Evolutionary conservation across 345 rosid species (phyloP).

Genomic region (Salix udensis): DNA sequence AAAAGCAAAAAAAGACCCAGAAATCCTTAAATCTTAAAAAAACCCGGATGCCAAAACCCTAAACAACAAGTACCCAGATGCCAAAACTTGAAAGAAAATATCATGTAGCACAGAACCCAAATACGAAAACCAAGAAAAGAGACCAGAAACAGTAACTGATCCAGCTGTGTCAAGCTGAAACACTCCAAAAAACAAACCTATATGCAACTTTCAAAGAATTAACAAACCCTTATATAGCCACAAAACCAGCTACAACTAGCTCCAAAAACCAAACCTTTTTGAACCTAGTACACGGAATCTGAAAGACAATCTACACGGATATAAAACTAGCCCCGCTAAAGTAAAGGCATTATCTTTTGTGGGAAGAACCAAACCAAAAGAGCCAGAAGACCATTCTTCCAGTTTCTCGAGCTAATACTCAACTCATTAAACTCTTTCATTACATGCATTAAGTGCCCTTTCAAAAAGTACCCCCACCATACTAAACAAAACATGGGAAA

Average conservation of each 20-base stretch:
- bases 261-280: neutral
- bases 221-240: conserved; percentile 14
- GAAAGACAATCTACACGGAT: conserved; percentile 3
- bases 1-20: neutral
- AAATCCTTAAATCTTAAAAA: neutral
- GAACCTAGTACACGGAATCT: neutral
- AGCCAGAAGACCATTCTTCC: neutral
- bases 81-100: conserved; percentile 9
- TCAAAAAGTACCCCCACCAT: neutral
- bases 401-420: neutral
- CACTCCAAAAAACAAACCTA: neutral
- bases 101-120: neutral
- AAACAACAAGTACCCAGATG: conserved; percentile 16
- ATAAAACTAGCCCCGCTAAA: conserved; percentile 14
- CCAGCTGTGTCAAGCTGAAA: conserved; percentile 27
- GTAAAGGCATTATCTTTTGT: neutral
- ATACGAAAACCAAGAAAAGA: conserved; percentile 19
- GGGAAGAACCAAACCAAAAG: conserved; percentile 11
- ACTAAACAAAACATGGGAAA: neutral
- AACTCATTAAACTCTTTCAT: neutral
- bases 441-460: neutral
- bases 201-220: conserved; percentile 3
- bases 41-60: conserved; percentile 11
- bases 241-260: neutral
- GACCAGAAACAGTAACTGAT: conserved; percentile 35